Conservation (phyloP, 371 early-diverging fungal genomes). For the Umbelopsis sp. region DNA sequence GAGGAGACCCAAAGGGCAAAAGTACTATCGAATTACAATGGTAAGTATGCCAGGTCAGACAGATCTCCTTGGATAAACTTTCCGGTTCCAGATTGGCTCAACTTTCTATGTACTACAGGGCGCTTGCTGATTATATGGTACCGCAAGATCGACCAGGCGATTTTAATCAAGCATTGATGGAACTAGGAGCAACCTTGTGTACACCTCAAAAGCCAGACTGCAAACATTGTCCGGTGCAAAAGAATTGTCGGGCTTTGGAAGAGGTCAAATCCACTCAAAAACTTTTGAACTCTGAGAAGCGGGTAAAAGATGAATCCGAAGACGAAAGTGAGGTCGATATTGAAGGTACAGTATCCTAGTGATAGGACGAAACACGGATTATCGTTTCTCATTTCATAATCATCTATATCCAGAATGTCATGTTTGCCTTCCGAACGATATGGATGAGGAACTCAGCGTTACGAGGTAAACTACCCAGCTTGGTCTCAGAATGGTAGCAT, state of each 20-base stretch:
- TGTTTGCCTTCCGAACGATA: not conserved
- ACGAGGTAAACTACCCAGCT: constrained; percentile 28
- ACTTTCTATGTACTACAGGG: constrained; percentile 35
- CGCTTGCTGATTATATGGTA: constrained; percentile 62
- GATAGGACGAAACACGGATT: not conserved
- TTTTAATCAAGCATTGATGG: constrained; percentile 88
- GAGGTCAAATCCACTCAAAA: constrained; percentile 45
- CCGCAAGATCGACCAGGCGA: constrained; percentile 68
- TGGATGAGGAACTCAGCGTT: constrained; percentile 23
- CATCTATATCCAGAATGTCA: not conserved
- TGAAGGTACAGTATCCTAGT: not conserved
- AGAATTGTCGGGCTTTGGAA: constrained; percentile 62
- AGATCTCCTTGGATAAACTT: no score
- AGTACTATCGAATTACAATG: constrained; percentile 63
- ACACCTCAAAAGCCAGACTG: constrained; percentile 77
- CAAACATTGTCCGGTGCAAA: constrained; percentile 63
- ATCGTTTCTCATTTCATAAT: not conserved
- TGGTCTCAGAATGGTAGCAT: no score
- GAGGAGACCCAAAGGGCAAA: constrained; percentile 73
- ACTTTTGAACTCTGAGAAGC: not conserved
- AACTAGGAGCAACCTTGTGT: constrained; percentile 81
- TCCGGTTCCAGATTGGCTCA: no score
- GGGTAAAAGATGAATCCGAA: not conserved
- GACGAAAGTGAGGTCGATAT: not conserved
- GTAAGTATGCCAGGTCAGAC: constrained; percentile 31